phyloP scores from a whole-genome alignment of 345 rosid genomes.

The Heritiera fomes region DNA sequence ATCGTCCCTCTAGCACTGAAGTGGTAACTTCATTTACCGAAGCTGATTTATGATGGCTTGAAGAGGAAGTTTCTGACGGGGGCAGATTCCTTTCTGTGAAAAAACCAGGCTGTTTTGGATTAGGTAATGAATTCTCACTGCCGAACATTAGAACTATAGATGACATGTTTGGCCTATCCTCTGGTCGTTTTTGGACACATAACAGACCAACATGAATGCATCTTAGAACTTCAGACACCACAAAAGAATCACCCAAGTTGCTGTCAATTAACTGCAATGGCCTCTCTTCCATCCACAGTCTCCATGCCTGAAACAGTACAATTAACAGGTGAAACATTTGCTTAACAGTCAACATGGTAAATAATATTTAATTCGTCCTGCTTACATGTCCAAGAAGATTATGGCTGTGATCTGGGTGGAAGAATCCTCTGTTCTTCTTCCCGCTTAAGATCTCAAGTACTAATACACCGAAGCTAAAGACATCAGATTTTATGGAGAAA shows the following conservation, averaged over 20 bases:
- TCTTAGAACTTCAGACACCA: slow-evolving; percentile 20
- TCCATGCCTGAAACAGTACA: slow-evolving; percentile 42
- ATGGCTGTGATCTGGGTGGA: slow-evolving; percentile 11
- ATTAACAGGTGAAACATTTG: not conserved
- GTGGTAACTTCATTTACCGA: not conserved
- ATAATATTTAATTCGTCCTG: not conserved
- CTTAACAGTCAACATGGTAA: not conserved
- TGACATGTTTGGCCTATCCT: slow-evolving; percentile 31
- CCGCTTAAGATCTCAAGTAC: slow-evolving; percentile 54
- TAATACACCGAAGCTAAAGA: slow-evolving; percentile 50
- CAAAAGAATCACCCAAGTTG: slow-evolving; percentile 18
- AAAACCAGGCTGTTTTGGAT: slow-evolving; percentile 38
- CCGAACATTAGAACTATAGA: slow-evolving; percentile 34
- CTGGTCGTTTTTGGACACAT: slow-evolving; percentile 31
- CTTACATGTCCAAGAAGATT: slow-evolving; percentile 34
- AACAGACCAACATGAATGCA: slow-evolving; percentile 36
- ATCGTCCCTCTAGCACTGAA: not conserved
- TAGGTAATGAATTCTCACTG: slow-evolving; percentile 27
- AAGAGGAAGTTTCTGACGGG: not conserved
- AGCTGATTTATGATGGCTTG: not conserved
- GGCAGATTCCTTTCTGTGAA: slow-evolving; percentile 17
- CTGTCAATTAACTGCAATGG: slow-evolving; percentile 38
- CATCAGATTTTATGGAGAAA: slow-evolving; percentile 51
- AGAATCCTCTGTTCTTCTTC: slow-evolving; percentile 34
- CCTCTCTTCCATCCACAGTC: slow-evolving; percentile 30